Evolutionary conservation across 1,139 yeast species (phyloP).

Genomic region (Geotrichum cucujoidarum): DNA sequence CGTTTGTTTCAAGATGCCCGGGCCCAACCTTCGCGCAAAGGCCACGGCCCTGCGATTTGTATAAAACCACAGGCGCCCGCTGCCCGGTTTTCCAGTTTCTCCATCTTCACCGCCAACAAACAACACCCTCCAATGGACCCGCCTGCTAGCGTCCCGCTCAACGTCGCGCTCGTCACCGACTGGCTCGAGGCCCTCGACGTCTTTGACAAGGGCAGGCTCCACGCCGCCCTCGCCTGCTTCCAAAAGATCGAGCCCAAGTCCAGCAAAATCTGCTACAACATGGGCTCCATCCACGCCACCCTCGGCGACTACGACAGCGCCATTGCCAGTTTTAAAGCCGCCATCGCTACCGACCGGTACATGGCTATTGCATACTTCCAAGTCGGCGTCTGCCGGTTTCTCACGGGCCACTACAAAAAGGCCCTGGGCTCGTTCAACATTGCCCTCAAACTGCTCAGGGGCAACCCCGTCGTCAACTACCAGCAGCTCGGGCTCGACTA

Average conservation of each 20-base stretch:
- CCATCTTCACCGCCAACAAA: no score
- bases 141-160: background rate
- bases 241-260: slow-evolving; percentile 10
- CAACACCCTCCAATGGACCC: no score
- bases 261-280: slow-evolving; percentile 23
- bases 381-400: slow-evolving; percentile 26
- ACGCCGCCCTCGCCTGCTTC: slow-evolving; percentile 14
- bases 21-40: no score
- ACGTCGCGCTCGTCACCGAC: slow-evolving; percentile 10
- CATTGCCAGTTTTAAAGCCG: slow-evolving; percentile 19
- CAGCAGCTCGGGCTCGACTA: slow-evolving; percentile 26
- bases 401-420: slow-evolving; percentile 23
- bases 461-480: slow-evolving; percentile 27
- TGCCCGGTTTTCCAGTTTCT: no score
- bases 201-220: slow-evolving; percentile 13
- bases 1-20: no score
- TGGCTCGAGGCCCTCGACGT: slow-evolving; percentile 18
- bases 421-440: slow-evolving; percentile 26
- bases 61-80: no score
- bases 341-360: slow-evolving; percentile 24
- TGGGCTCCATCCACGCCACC: slow-evolving; percentile 22
- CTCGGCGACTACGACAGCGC: slow-evolving; percentile 23
- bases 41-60: no score
- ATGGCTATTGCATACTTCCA: slow-evolving; percentile 28
- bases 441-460: slow-evolving; percentile 25